phyloP scores from a whole-genome alignment of 495 filamentous ascomycete species.

The Hypoxylon rickii region DNA sequence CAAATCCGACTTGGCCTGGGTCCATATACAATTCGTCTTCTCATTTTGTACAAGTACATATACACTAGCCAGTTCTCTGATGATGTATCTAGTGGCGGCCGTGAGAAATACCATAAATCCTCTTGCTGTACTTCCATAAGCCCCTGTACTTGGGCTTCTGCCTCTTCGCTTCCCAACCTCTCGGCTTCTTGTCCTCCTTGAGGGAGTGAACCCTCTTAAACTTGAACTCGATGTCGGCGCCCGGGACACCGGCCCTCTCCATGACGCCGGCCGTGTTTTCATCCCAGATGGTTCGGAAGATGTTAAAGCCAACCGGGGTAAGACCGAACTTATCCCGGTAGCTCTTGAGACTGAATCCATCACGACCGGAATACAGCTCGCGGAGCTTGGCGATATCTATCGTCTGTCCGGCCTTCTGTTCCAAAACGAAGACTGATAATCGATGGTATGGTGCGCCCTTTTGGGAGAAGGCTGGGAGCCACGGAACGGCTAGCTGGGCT shows the following conservation, averaged over 20 bases:
- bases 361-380: slow-evolving; percentile 54
- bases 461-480: slow-evolving; percentile 83
- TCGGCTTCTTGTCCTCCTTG: slow-evolving; percentile 55
- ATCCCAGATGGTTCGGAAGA: slow-evolving; percentile 93
- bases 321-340: slow-evolving; percentile 71
- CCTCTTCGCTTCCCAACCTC: slow-evolving; percentile 62
- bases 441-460: slow-evolving; percentile 93
- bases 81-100: slow-evolving; percentile 28
- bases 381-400: slow-evolving; percentile 67
- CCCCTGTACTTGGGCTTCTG: slow-evolving; percentile 58
- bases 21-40: slow-evolving; percentile 16
- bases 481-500: slow-evolving; percentile 72
- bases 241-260: slow-evolving; percentile 72
- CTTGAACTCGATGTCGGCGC: slow-evolving; percentile 83
- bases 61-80: slow-evolving; percentile 13
- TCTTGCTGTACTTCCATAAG: slow-evolving; percentile 59
- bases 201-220: slow-evolving; percentile 62
- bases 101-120: slow-evolving; percentile 39
- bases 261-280: slow-evolving; percentile 83
- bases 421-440: slow-evolving; percentile 77
- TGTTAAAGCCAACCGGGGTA: slow-evolving; percentile 74
- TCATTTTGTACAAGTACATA: slow-evolving; percentile 31
- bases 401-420: slow-evolving; percentile 67
- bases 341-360: slow-evolving; percentile 71
- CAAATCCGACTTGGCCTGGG: neutral